These are phyloP conservation scores for Trichothecium sympodiale DNA, from an alignment of 2,329 filamentous ascomycete species.

Conservation along the genomic window DNA sequence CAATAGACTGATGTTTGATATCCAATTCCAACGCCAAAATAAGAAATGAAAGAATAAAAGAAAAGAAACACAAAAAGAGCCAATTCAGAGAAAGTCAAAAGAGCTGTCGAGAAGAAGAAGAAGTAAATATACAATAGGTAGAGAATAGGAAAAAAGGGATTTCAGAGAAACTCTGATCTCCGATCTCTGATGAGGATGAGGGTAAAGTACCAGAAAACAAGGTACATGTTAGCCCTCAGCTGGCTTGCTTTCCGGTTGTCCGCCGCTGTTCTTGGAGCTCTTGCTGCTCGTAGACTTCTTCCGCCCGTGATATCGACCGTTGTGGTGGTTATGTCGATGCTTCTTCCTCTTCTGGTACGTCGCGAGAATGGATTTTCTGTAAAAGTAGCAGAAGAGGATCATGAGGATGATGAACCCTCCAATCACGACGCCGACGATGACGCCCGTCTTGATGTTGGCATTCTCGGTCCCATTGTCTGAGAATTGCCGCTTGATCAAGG, in stretches of 20 bases:
- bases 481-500: conserved; percentile 7
- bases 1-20: no score
- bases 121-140: neutral
- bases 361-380: conserved; percentile 25
- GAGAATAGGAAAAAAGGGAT: neutral
- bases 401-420: conserved; percentile 25
- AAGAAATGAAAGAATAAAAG: neutral
- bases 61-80: neutral
- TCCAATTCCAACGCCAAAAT: neutral
- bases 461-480: conserved; percentile 15
- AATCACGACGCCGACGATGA: conserved; percentile 29
- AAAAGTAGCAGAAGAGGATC: conserved; percentile 26
- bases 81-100: neutral
- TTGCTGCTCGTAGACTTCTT: conserved; percentile 23
- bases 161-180: neutral
- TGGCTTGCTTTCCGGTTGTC: conserved; percentile 4
- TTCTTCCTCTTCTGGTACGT: conserved; percentile 15
- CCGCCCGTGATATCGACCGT: conserved; percentile 19
- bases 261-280: conserved; percentile 18
- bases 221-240: neutral
- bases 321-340: conserved; percentile 14
- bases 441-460: conserved; percentile 29
- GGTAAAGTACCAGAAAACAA: no score
- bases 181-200: neutral
- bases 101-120: neutral